These are phyloP conservation scores for Trichosporon sp. DNA, from an alignment of 1,284 basidiomycete species.

Conservation along the genomic window DNA sequence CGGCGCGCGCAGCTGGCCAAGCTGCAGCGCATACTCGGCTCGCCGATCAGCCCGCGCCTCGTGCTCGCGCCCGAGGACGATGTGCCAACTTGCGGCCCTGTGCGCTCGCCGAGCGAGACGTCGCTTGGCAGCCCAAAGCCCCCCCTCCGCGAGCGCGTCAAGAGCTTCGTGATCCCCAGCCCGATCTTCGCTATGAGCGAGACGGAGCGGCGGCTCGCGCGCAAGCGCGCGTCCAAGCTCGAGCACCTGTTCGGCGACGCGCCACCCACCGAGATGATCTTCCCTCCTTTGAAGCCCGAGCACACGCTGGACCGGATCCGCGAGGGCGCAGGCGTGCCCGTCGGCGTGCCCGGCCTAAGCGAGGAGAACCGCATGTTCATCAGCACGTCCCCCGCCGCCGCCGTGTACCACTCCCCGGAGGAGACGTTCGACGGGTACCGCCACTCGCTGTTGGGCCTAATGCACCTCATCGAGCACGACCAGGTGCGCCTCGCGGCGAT, in stretches of 20 bases:
- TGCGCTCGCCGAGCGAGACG: background rate
- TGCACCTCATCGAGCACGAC: conserved; percentile 36
- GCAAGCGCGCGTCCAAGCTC: conserved; percentile 31
- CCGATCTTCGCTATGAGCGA: conserved; percentile 11
- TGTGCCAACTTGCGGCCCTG: background rate
- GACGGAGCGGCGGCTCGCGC: conserved; percentile 25
- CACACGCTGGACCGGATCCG: background rate
- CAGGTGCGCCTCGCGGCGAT: conserved; percentile 25
- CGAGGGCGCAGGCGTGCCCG: background rate
- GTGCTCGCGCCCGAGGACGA: conserved; percentile 9
- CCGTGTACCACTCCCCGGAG: background rate
- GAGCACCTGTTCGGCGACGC: conserved; percentile 35
- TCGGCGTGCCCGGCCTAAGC: background rate
- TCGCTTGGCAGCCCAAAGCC: background rate
- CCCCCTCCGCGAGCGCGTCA: background rate
- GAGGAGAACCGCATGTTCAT: background rate
- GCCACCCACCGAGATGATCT: conserved; percentile 27
- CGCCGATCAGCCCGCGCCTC: conserved; percentile 22
- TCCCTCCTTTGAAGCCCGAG: conserved; percentile 1
- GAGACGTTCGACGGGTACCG: conserved; percentile 22
- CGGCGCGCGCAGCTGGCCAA: conserved; percentile 31
- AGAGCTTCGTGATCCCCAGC: background rate
- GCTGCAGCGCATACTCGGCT: conserved; percentile 32
- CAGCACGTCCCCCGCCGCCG: background rate
- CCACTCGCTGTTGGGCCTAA: conserved; percentile 28